Conservation (phyloP, 2,329 filamentous ascomycete species). For the Claviceps sp. region DNA sequence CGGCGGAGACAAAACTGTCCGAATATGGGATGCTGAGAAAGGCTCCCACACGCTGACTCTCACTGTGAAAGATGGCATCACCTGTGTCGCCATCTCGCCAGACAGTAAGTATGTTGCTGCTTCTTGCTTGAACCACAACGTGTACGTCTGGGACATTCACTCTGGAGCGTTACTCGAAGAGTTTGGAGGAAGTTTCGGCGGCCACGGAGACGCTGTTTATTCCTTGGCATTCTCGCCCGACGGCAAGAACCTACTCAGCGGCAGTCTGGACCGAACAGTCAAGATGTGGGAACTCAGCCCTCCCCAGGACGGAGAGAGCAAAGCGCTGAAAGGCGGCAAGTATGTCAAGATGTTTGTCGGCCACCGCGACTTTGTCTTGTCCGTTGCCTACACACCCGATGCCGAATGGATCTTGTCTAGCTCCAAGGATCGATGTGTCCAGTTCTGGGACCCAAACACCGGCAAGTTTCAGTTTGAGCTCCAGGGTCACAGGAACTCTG, state of each 20-base stretch:
- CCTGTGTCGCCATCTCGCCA: conserved; percentile 91
- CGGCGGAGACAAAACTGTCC: conserved; percentile 85
- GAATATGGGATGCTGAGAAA: conserved; percentile 88
- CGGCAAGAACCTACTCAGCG: conserved; percentile 84
- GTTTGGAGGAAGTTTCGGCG: conserved; percentile 70
- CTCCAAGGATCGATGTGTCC: conserved; percentile 91
- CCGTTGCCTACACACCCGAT: conserved; percentile 91
- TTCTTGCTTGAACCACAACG: conserved; percentile 92
- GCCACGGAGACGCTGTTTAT: conserved; percentile 94
- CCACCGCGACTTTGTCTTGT: conserved; percentile 94
- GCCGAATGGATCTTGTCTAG: conserved; percentile 93
- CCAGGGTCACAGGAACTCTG: conserved; percentile 96
- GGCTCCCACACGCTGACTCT: conserved; percentile 72
- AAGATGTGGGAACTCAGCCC: conserved; percentile 95
- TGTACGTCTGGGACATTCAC: conserved; percentile 88
- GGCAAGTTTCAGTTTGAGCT: conserved; percentile 95
- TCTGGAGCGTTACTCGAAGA: conserved; percentile 79
- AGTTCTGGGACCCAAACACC: conserved; percentile 95
- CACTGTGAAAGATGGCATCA: conserved; percentile 91
- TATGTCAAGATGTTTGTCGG: conserved; percentile 96
- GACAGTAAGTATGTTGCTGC: conserved; percentile 90
- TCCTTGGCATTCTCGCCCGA: conserved; percentile 92
- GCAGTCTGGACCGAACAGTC: conserved; percentile 93
- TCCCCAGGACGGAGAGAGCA: conserved; percentile 52
- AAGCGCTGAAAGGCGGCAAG: conserved; percentile 69